Base-by-base conservation (phyloP, 2,329 filamentous ascomycete genomes). In the Aureobasidium melanogenum region DNA sequence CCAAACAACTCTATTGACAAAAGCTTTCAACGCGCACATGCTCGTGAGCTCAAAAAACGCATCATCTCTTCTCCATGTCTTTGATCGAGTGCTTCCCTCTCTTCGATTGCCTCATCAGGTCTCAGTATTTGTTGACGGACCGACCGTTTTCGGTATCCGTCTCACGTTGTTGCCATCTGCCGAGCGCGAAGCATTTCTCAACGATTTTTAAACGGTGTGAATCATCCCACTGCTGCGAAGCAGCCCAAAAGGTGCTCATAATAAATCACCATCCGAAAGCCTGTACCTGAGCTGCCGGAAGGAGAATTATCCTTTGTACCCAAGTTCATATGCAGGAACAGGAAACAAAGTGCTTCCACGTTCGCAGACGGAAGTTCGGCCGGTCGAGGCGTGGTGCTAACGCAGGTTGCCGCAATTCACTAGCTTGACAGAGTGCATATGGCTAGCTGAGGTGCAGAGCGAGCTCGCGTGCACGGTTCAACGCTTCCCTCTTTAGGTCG, bases 371-470 rank as follows among this genome's bases (percentile, higher is more conserved):
- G 30, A 26, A 22, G 51, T 5, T 28, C 52, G 26, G 39, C 26
- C 52, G 30, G n/a, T 19, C 41, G 43, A 36, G 41, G 41, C 54
- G 30, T 38, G 12, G 2, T n/a, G n/a, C 54, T 57, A 46, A 57
- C 44, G 54, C 54, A 57, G 39, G 41, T 57, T 12, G 10, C 41
- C 39, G 54, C 54, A n/a, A 28, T 26, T 56, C 38, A 24, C 36
- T 56, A 56, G 52, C 38, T 56, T 39, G 39, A 5, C 26, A 17
- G 30, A 44, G 38, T 41, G 34, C 24, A 28, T 43, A 19, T 32
- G 52, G 54, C 54, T 36, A 14, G 54, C 54, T 57, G 54, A 57
- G 41, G n/a, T 57, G 39, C 54, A 46, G 34, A 14, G 8, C 54
- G 30, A 47, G 54, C 24, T 56, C 52, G 52, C 19, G 36, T 36